Evolutionary conservation across 176 grass and related monocot genomes (phyloP), one percentile per base, ranked within the genome.

Genomic region (Zoysia pacifica): DNA sequence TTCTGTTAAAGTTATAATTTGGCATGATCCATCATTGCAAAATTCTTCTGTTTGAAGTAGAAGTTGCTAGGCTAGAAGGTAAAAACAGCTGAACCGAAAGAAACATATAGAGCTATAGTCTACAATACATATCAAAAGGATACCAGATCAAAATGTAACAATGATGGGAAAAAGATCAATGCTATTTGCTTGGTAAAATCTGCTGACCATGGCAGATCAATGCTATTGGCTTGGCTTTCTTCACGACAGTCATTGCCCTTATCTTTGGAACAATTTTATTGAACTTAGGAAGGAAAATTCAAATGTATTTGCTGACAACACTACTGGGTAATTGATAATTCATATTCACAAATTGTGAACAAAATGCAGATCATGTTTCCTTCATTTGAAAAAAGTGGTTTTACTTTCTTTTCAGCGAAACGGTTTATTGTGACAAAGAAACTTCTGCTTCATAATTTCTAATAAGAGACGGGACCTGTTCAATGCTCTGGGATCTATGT

Each of bases 211-310:
- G n/a, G n/a, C n/a, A n/a, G n/a, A n/a, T n/a, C n/a, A n/a, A n/a
- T n/a, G n/a, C n/a, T n/a, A n/a, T n/a, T n/a, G n/a, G n/a, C n/a
- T n/a, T n/a, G n/a, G n/a, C n/a, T n/a, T 97, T 97, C 91, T 97
- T 97, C 87, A 97, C 91, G 1, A 88, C 87, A 2, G 61, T 97
- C 63, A 92, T 97, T 20, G 94, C 91, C 44, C 37, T 97, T 16
- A 92, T 97, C 58, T 97, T 97, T 1, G 91, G 94, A 60, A 91
- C 94, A 9, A 94, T 97, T 80, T 97, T 97, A 71, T 86, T 90
- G 86, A 90, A 62, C 40, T 76, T 94, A 13, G 94, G 94, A 6
- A 86, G 88, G 74, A 94, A 88, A 94, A 65, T 97, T 91, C 94
- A 82, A 90, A 91, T 87, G 41, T 13, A 19, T 50, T 81, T 45